These are phyloP conservation scores for Fusarium torulosum DNA, from an alignment of 2,329 filamentous ascomycete genomes.

Conservation along the genomic window DNA sequence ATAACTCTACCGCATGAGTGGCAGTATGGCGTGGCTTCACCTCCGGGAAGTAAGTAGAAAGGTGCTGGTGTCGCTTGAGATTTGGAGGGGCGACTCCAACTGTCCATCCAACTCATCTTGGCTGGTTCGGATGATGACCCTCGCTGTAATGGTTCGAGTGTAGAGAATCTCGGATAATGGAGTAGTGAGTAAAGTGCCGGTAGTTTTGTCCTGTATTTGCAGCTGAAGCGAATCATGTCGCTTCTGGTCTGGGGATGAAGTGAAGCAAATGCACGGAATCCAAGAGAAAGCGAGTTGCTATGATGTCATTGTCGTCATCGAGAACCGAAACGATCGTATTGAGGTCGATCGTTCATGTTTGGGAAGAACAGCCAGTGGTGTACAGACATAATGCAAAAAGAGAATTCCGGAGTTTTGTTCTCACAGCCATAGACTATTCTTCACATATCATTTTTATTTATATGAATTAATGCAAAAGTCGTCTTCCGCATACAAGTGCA, in stretches of 20 bases:
- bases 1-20: slow-evolving; percentile 69
- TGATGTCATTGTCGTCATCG: slow-evolving; percentile 43
- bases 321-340: background rate
- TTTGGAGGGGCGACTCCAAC: slow-evolving; percentile 57
- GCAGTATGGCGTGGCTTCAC: slow-evolving; percentile 66
- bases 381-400: too few relatives aligned
- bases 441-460: too few relatives aligned
- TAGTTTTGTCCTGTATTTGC: rapidly evolving
- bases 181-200: rapidly evolving
- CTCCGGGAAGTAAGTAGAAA: slow-evolving; percentile 63
- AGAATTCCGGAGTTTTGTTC: too few relatives aligned
- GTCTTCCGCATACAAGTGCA: too few relatives aligned
- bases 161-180: background rate
- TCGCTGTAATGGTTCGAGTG: background rate
- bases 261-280: background rate
- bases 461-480: too few relatives aligned
- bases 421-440: too few relatives aligned
- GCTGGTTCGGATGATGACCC: background rate
- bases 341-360: background rate
- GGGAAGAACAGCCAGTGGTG: too few relatives aligned
- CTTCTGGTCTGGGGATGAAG: background rate
- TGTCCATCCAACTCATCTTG: slow-evolving; percentile 59
- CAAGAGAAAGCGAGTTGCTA: background rate
- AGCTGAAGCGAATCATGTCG: slow-evolving; percentile 7
- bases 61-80: slow-evolving; percentile 62